A percentile compares a stretch with the other conserved stretches of the same genome.
Evolutionary conservation across 1,139 yeast genomes (phyloP).

Genomic region (Wickerhamomyces sp.): DNA sequence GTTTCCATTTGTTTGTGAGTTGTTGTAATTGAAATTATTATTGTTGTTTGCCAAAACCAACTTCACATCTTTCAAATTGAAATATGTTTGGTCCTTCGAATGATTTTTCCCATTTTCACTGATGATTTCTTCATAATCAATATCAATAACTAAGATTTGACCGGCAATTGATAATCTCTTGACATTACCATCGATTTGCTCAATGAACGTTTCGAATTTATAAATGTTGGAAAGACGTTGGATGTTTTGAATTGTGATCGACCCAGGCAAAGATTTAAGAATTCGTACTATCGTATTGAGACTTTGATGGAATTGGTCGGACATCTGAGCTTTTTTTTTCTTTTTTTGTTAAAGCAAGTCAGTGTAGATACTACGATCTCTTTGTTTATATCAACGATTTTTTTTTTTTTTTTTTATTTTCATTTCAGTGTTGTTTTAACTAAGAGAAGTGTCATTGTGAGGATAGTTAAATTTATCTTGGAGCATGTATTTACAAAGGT

Average conservation of each 20-base stretch:
- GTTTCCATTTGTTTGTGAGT: conserved; percentile 8
- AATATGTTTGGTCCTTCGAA: conserved; percentile 13
- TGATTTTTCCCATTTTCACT: background rate
- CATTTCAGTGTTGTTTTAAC: too few relatives aligned
- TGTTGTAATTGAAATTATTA: conserved; percentile 14
- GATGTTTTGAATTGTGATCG: conserved; percentile 20
- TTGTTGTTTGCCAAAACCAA: conserved; percentile 22
- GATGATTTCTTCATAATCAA: conserved; percentile 20
- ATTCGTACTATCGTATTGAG: conserved; percentile 14
- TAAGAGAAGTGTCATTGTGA: too few relatives aligned
- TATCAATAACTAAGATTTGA: conserved; percentile 22
- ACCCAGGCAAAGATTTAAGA: conserved; percentile 18
- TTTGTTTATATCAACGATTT: too few relatives aligned
- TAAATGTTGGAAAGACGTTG: conserved; percentile 21
- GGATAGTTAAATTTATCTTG: too few relatives aligned
- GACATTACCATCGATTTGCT: conserved; percentile 9
- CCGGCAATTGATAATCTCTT: conserved; percentile 23
- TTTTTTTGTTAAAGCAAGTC: too few relatives aligned
- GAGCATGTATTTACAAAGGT: too few relatives aligned
- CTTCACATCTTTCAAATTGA: conserved; percentile 9
- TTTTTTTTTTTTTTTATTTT: too few relatives aligned
- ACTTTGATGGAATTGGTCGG: conserved; percentile 19
- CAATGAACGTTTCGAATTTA: conserved; percentile 22
- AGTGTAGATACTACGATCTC: too few relatives aligned
- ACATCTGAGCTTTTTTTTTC: too few relatives aligned